Conservation (phyloP, 169 alveolate genomes). For the Babesia divergens region DNA sequence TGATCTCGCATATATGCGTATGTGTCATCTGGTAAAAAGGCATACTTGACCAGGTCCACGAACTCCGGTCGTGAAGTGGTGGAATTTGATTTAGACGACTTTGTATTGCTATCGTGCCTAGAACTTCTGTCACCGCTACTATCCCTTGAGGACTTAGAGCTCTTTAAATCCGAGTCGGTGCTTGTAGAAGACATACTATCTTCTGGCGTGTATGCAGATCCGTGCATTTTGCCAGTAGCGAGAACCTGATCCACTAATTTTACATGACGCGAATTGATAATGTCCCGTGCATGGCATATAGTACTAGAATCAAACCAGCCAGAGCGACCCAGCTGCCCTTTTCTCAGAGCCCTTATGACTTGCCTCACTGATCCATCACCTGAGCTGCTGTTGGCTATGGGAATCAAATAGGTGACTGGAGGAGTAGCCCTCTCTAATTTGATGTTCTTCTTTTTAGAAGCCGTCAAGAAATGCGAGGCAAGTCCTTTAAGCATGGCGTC, state of each 20-base stretch:
- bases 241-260: neutral
- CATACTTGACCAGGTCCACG: constrained; percentile 6
- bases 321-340: neutral
- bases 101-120: neutral
- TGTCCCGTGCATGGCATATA: constrained; percentile 6
- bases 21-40: neutral
- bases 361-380: neutral
- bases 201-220: neutral
- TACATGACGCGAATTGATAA: neutral
- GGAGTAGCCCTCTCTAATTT: neutral
- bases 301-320: constrained; percentile 10
- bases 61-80: neutral
- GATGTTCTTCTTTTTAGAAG: neutral
- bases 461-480: constrained; percentile 11
- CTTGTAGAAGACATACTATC: neutral
- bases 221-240: too few species aligned
- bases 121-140: too few species aligned
- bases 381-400: constrained; percentile 19
- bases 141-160: neutral
- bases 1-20: constrained; percentile 28
- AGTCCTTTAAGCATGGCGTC: constrained; percentile 14
- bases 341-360: neutral
- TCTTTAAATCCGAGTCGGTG: neutral
- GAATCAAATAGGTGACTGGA: constrained; percentile 4
- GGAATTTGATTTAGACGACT: neutral